A percentile compares a stretch with the other conserved stretches of the same genome.
These are phyloP conservation scores for Penicillium angulare DNA, from an alignment of 495 filamentous ascomycete species.

Conservation along the genomic window DNA sequence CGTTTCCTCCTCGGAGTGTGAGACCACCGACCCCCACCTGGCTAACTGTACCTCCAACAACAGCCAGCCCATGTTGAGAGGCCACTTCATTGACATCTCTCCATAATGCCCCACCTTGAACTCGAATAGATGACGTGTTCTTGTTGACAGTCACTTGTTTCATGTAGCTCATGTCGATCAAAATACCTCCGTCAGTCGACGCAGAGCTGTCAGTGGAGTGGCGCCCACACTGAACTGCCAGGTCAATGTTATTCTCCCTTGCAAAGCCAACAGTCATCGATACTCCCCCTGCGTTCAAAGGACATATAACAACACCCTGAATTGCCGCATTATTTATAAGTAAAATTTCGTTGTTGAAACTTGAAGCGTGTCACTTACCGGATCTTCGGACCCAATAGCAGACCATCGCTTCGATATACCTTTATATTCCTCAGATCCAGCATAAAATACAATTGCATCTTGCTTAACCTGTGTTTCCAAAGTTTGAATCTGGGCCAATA, in stretches of 20 bases:
- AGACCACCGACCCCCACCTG: constrained; percentile 43
- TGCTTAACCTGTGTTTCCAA: too few species aligned
- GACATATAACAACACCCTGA: too few species aligned
- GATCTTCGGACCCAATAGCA: too few species aligned
- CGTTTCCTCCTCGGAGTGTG: constrained; percentile 46
- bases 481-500: too few species aligned
- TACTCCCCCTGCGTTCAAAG: not conserved
- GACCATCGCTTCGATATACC: too few species aligned
- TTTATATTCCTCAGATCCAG: too few species aligned
- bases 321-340: too few species aligned
- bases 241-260: not conserved
- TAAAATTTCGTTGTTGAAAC: too few species aligned
- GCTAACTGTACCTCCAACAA: constrained; percentile 53
- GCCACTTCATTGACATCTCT: constrained; percentile 48
- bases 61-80: constrained; percentile 44
- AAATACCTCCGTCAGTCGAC: constrained; percentile 27
- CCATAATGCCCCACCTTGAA: constrained; percentile 48
- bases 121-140: constrained; percentile 33
- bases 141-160: constrained; percentile 37
- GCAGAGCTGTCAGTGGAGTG: constrained; percentile 1
- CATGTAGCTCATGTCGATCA: constrained; percentile 49
- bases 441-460: too few species aligned
- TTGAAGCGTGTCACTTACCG: too few species aligned
- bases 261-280: not conserved
- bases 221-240: not conserved